These are phyloP conservation scores for Cruciata laevipes DNA, from an alignment of 257 asterid genomes.

Conservation along the genomic window DNA sequence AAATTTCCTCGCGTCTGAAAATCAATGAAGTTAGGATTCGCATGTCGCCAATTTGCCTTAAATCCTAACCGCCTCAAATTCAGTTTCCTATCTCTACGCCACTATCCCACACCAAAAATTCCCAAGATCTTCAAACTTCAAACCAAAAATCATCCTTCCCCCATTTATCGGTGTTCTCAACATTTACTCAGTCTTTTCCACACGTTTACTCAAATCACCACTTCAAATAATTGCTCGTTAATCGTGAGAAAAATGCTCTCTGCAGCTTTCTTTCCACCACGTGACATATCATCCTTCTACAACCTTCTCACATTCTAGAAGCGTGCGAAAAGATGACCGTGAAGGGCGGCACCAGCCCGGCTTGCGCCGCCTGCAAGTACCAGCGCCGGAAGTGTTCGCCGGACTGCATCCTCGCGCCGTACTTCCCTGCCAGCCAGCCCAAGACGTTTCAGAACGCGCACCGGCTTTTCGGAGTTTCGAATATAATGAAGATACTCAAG, in stretches of 20 bases:
- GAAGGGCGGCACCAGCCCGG: slow-evolving; percentile 46
- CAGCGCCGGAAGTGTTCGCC: slow-evolving; percentile 54
- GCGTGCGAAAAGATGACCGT: slow-evolving; percentile 25
- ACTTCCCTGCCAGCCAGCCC: slow-evolving; percentile 52
- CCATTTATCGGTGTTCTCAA: slow-evolving; percentile 5
- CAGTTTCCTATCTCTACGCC: not conserved
- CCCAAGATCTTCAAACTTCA: not conserved
- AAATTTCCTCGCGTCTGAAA: too few species aligned
- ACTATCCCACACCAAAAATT: slow-evolving; percentile 2
- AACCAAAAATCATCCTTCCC: slow-evolving; percentile 19
- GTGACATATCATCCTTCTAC: too few species aligned
- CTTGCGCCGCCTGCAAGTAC: slow-evolving; percentile 79
- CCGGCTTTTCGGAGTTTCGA: slow-evolving; percentile 56
- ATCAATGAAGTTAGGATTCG: slow-evolving; percentile 2
- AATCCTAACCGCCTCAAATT: slow-evolving; percentile 11
- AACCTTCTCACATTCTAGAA: too few species aligned
- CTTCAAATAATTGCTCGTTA: not conserved
- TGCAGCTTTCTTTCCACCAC: too few species aligned
- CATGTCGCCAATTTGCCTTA: not conserved
- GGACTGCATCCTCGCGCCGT: slow-evolving; percentile 48
- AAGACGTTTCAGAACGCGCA: slow-evolving; percentile 55
- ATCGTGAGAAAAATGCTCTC: not conserved
- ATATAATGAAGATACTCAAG: slow-evolving; percentile 31
- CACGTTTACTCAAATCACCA: slow-evolving; percentile 12
- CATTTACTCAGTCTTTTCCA: slow-evolving; percentile 17